These are phyloP conservation scores for Phytophthora crassamura DNA, from an alignment of 352 stramenopile genomes.

Conservation along the genomic window DNA sequence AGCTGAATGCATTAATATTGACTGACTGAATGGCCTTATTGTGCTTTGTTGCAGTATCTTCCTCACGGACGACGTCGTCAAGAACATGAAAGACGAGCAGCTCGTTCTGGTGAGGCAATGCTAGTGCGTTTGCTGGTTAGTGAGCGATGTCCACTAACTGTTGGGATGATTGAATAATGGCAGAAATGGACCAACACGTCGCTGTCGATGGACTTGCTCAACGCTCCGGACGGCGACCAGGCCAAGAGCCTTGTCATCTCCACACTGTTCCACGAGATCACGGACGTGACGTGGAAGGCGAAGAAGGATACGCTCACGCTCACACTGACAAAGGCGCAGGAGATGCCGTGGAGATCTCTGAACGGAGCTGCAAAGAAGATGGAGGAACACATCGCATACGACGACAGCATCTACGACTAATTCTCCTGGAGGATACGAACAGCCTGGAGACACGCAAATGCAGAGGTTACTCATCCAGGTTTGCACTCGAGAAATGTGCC, in stretches of 20 bases:
- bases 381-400: conserved; percentile 88
- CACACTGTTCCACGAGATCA: conserved; percentile 74
- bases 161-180: background rate
- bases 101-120: conserved; percentile 59
- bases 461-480: background rate
- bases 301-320: conserved; percentile 73
- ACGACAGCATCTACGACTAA: conserved; percentile 83
- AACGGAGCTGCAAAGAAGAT: conserved; percentile 85
- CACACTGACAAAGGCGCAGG: conserved; percentile 68
- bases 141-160: conserved; percentile 2
- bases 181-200: conserved; percentile 87
- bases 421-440: conserved; percentile 4
- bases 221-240: conserved; percentile 37
- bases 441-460: background rate
- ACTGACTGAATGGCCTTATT: background rate
- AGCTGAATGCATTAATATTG: too few species aligned
- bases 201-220: conserved; percentile 73
- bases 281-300: conserved; percentile 61
- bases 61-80: conserved; percentile 65
- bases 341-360: conserved; percentile 75
- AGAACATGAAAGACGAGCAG: conserved; percentile 62
- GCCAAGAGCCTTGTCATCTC: conserved; percentile 80
- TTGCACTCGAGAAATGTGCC: conserved; percentile 4
- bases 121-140: background rate
- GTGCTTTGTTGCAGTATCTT: conserved; percentile 61